These are phyloP conservation scores for Penicillium sp. DNA, from an alignment of 2,329 filamentous ascomycete genomes.

Conservation along the genomic window DNA sequence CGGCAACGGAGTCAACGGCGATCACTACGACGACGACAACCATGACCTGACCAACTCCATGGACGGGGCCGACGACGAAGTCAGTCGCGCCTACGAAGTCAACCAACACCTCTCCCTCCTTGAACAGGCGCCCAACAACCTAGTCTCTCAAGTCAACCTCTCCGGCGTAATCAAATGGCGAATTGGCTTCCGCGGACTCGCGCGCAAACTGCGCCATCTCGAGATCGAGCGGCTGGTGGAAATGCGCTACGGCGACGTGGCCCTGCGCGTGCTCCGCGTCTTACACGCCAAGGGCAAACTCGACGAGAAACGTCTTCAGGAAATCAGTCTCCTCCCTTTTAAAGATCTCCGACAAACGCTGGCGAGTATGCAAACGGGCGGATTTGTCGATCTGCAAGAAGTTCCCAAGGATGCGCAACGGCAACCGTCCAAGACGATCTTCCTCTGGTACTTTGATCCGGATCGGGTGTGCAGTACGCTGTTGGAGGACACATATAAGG, in stretches of 20 bases:
- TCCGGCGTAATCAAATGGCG: slow-evolving; percentile 68
- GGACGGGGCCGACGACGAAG: slow-evolving; percentile 32
- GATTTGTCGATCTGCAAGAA: slow-evolving; percentile 87
- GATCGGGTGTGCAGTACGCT: slow-evolving; percentile 64
- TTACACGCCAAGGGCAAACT: slow-evolving; percentile 81
- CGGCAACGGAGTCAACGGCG: slow-evolving; percentile 24
- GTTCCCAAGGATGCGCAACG: slow-evolving; percentile 82
- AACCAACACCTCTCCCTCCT: slow-evolving; percentile 46
- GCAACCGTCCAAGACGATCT: slow-evolving; percentile 75
- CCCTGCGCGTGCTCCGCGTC: slow-evolving; percentile 77
- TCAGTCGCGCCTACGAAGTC: slow-evolving; percentile 30
- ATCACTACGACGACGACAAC: slow-evolving; percentile 44
- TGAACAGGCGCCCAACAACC: slow-evolving; percentile 37
- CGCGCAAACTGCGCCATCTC: slow-evolving; percentile 63
- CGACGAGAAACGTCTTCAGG: slow-evolving; percentile 85
- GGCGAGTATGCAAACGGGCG: slow-evolving; percentile 76
- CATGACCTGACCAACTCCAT: slow-evolving; percentile 31
- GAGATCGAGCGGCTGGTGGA: slow-evolving; percentile 80
- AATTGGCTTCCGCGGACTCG: slow-evolving; percentile 71
- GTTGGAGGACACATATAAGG: slow-evolving; percentile 78
- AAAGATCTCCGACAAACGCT: slow-evolving; percentile 79
- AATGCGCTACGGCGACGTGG: slow-evolving; percentile 67
- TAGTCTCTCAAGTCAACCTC: slow-evolving; percentile 31
- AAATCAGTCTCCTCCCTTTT: slow-evolving; percentile 74
- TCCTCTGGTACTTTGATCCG: slow-evolving; percentile 84